Base-by-base conservation (phyloP, 495 filamentous ascomycete genomes). In the Jackrogersella multiformis region DNA sequence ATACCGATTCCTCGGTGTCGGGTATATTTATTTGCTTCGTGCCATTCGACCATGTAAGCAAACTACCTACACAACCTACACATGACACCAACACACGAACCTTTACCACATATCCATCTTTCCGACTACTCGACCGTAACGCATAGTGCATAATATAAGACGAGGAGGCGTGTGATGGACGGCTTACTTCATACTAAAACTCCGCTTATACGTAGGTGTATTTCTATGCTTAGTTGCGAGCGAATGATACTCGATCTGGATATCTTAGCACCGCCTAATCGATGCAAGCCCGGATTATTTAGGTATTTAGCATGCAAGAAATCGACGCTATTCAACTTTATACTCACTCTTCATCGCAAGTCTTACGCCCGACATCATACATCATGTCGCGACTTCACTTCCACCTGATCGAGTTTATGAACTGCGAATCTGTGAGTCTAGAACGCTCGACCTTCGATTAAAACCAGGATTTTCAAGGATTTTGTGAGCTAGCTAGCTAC, bases 281-380 rank as follows among this genome's bases (percentile, higher is more conserved):
- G 12, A 56, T 61, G 60, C 55, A 38, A 65, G 56, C 20, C 26
- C 20, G 67, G 52, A 44, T 61, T 56, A 23, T 53, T 64, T 21
- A 23, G 54, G 58, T 56, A 23, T 53, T 64, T 21, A 23, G 54
- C 44, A 57, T 61, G 61, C 67, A 58, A 42, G 44, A 61, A 53
- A 65, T 65, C 42, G 21, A 60, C 51, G 48, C 20, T 56, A 56
- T 69, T 44, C 20, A 64, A 69, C 61, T 56, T 49, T 55, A 64
- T 56, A 45, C 48, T 36, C 42, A 24, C 16, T 18, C 42, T 46
- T 51, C 66, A n/a, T 69, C 56, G 61, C 35, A 64, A 69, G 60
- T 56, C 66, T 61, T 69, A 69, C 51, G 56, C 64, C 49, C 56
- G 60, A 69, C 56, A 64, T 54, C 34, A 49, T 26, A 21, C 35